These are phyloP conservation scores for Phtheirospermum japonicum DNA, from an alignment of 257 asterid genomes.

Conservation along the genomic window DNA sequence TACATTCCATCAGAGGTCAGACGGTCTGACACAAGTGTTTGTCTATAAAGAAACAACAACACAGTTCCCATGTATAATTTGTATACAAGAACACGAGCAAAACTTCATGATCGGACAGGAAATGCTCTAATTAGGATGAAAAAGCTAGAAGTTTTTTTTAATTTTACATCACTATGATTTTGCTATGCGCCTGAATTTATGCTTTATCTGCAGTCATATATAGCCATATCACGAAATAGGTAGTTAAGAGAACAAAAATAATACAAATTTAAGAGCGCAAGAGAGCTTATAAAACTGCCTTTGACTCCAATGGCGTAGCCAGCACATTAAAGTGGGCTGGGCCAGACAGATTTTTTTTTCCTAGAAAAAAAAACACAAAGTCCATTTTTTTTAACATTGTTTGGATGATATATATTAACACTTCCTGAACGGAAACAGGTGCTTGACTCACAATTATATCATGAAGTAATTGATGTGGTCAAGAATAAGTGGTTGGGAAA, in stretches of 20 bases:
- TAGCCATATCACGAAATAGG: neutral
- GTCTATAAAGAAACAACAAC: neutral
- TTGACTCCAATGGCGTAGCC: no score
- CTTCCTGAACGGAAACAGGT: no score
- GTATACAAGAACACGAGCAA: slow-evolving; percentile 11
- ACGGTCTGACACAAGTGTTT: no score
- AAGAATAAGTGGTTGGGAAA: neutral
- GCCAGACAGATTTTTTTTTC: no score
- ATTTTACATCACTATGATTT: neutral
- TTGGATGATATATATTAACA: no score
- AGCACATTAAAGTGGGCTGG: no score
- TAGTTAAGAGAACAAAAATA: neutral
- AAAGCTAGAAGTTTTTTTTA: slow-evolving; percentile 1
- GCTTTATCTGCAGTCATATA: slow-evolving; percentile 10
- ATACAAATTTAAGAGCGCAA: slow-evolving; percentile 5
- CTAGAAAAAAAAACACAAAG: no score
- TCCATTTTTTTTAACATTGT: no score
- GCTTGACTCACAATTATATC: slow-evolving; percentile 14
- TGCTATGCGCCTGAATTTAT: neutral
- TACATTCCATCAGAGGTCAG: no score
- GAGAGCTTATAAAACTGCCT: neutral
- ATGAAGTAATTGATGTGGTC: neutral
- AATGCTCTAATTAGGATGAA: neutral
- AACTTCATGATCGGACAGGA: neutral
- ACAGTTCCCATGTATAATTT: slow-evolving; percentile 10